Evolutionary conservation across 768 basidiomycete species (phyloP), one percentile per base, ranked within the genome.

Genomic region (Saitozyma podzolica): DNA sequence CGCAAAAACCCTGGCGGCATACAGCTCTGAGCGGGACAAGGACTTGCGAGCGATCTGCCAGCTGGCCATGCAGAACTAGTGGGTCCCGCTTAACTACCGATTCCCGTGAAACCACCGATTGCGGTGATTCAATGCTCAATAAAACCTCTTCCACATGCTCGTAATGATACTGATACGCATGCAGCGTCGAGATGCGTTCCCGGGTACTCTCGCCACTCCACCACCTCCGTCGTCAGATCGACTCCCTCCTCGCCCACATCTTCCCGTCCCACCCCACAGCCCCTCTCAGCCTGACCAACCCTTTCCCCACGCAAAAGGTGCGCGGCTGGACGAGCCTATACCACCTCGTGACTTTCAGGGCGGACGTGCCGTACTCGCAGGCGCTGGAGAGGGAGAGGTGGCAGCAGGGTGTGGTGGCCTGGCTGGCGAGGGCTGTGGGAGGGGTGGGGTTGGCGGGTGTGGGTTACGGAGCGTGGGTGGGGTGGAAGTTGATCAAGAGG

Each of bases 41-140:
- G 94, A 97, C 83, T 85, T 97, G 53, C 82, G 89, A 64, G 92
- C 94, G 58, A 97, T 97, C 65, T 88, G 86, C 78, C 86, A 92
- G 77, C 85, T 99, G 54, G 95, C 95, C 20, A 91, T 95, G 89
- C 85, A 89, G 71, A 97, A 99, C 82, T 99, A 97, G 94, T 94
- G 80, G 80, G 94, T 85, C 20, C 66, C 56, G 63, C 62, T 66
- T 68, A 57, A 58, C 55, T 41, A 17, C 39, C 19, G 13, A 20
- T 59, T 41, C 6, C 11, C 16, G 6, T 9, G 41, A 61, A 11
- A 2, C 29, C 29, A 2, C 29, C 29, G 2, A 29, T 29, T 5
- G 2, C 29, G 2, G 5, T 29, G 29, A 5, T 29, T 29, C 29
- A 29, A 29, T 2, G 29, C 29, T 29, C 29, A 5, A 29, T 2